phyloP scores from a whole-genome alignment of 192 early-diverging fungal genomes.

The Oehlia diaphana region DNA sequence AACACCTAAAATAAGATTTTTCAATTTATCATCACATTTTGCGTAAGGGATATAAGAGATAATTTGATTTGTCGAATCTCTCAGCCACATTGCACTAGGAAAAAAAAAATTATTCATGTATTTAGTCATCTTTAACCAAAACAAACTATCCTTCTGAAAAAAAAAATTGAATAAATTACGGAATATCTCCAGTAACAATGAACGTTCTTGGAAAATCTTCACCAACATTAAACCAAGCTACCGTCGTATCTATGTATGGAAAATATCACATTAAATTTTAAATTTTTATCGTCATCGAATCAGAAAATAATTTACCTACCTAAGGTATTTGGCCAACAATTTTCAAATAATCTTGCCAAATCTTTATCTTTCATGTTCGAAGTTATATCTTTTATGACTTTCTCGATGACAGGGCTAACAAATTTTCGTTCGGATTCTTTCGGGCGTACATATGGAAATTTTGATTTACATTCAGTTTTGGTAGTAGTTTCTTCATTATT shows the following conservation, averaged over 20 bases:
- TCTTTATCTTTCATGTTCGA: constrained; percentile 50
- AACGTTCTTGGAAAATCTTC: constrained; percentile 40
- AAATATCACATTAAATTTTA: background rate
- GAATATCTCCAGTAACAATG: constrained; percentile 72
- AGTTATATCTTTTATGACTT: constrained; percentile 37
- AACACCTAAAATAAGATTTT: constrained; percentile 1
- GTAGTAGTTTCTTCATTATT: too few species aligned
- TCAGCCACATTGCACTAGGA: constrained; percentile 65
- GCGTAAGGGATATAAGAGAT: background rate
- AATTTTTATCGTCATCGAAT: background rate
- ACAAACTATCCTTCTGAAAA: too few species aligned
- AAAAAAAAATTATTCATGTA: background rate
- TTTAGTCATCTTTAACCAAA: too few species aligned
- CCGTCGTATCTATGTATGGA: constrained; percentile 57
- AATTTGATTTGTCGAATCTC: constrained; percentile 55
- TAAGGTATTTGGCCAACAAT: constrained; percentile 67
- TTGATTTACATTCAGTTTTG: background rate
- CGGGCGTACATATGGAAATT: background rate
- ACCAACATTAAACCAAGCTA: constrained; percentile 50
- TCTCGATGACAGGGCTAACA: constrained; percentile 46
- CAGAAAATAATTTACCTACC: constrained; percentile 5
- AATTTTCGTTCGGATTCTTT: constrained; percentile 47
- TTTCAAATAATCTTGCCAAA: constrained; percentile 55
- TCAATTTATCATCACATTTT: background rate
- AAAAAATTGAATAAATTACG: background rate